Percentiles rank a stretch among this genome's conserved stretches.
Evolutionary conservation across 2,329 filamentous ascomycete genomes (phyloP).

Genomic region (Seiridium cupressi): DNA sequence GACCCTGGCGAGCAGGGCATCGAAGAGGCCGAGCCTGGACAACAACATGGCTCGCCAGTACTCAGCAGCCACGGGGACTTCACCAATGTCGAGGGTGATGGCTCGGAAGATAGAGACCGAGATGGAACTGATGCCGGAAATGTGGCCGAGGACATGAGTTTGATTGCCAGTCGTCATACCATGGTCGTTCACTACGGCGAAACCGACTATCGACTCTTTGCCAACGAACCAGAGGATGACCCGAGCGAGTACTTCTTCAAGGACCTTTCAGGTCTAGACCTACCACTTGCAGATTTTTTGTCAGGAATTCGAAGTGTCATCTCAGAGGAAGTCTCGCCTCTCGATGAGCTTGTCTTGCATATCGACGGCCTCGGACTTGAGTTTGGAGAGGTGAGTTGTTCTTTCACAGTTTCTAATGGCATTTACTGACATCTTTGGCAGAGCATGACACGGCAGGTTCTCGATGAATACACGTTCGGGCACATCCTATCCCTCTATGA

Average conservation of each 20-base stretch:
- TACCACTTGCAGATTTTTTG: constrained; percentile 23
- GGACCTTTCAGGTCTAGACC: constrained; percentile 23
- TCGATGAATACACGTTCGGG: constrained; percentile 27
- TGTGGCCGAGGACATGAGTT: constrained; percentile 15
- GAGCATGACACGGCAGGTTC: constrained; percentile 26
- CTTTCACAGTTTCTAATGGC: not conserved
- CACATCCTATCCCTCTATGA: constrained; percentile 28
- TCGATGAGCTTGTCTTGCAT: constrained; percentile 30
- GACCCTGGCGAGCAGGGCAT: not conserved
- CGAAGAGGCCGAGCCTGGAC: not conserved
- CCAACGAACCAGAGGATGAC: constrained; percentile 29
- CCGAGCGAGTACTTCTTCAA: constrained; percentile 30
- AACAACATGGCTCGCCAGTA: not conserved
- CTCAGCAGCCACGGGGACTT: not conserved
- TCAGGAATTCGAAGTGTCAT: constrained; percentile 27
- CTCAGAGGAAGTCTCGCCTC: constrained; percentile 29
- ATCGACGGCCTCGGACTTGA: constrained; percentile 30
- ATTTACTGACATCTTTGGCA: constrained; percentile 19
- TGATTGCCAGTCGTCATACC: constrained; percentile 22
- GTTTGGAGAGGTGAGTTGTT: constrained; percentile 28
- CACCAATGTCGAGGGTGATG: not conserved
- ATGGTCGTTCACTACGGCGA: constrained; percentile 28
- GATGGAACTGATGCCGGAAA: not conserved
- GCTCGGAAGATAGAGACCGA: not conserved
- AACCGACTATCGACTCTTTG: constrained; percentile 29